Evolutionary conservation across 2,329 filamentous ascomycete species (phyloP), one percentile per base, ranked within the genome.

Genomic region (Cercospora nicotianae): DNA sequence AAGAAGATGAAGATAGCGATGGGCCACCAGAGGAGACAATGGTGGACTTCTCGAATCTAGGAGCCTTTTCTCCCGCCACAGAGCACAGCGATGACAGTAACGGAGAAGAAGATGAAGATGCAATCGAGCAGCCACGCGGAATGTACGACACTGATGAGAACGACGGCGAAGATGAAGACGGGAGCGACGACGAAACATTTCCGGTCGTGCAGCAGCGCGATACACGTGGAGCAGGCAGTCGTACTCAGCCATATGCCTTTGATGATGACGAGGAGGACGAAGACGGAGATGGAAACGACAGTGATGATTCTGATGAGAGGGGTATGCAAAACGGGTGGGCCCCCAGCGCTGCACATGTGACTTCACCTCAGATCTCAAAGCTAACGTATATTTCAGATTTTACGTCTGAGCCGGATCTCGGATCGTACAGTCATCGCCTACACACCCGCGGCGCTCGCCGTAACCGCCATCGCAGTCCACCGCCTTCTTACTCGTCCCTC

Each of bases 321-420:
- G 72, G 72, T 73, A 72, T 66, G 72, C 60, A 66, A 28, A 69
- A 67, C 69, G 73, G 74, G 73, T 75, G 68, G 69, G 72, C 66
- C 65, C 42, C 61, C 55, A 59, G 55, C 55, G 65, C 63, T 55
- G 63, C 62, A 60, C 67, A 64, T 53, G 59, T 65, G 33, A 42
- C 51, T 8, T 26, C 36, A 5, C 9, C 36, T 30, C 12, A 30
- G 31, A 36, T 31, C 42, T 60, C 57, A n/a, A 31, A 59, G 39
- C 70, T 73, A 65, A 73, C 57, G 1, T 18, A 7, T 28, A 6
- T 18, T 60, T 26, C 65, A 73, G 68, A 60, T 71, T 70, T 60
- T 69, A 65, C 58, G 61, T 55, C 53, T 70, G 61, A 73, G 45
- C 61, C 26, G 48, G 53, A 51, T 64, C 45, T 18, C 7, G 63